A percentile compares a stretch with the other conserved stretches of the same genome.
phyloP scores from a whole-genome alignment of 1,284 basidiomycete genomes.

The Ustilago xerochloae region DNA sequence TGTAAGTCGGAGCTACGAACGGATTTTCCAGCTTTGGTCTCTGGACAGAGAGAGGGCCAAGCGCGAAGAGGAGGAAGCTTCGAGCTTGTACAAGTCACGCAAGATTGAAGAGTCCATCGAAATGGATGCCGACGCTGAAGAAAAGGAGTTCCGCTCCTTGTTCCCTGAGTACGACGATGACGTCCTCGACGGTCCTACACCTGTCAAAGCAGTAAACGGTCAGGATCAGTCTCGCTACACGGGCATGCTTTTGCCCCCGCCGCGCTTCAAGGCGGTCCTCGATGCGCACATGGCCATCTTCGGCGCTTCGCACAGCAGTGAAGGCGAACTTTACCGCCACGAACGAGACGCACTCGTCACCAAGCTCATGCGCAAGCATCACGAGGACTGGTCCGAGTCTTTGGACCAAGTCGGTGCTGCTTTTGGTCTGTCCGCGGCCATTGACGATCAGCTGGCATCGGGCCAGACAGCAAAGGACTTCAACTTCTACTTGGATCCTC shows the following conservation, averaged over 20 bases:
- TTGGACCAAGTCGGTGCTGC: constrained; percentile 54
- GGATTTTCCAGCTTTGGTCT: constrained; percentile 82
- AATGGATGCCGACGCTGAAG: constrained; percentile 77
- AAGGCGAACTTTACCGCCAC: constrained; percentile 10
- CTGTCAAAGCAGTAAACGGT: not conserved
- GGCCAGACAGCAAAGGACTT: constrained; percentile 19
- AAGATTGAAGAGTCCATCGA: constrained; percentile 74
- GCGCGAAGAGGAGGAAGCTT: constrained; percentile 76
- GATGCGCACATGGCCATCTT: constrained; percentile 56
- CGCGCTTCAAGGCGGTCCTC: constrained; percentile 30
- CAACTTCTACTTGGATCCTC: constrained; percentile 65
- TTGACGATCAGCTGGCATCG: constrained; percentile 24
- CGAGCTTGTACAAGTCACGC: constrained; percentile 82
- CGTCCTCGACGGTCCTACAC: constrained; percentile 66
- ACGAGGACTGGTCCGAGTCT: constrained; percentile 36
- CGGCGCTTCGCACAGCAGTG: constrained; percentile 6
- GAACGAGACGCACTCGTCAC: constrained; percentile 33
- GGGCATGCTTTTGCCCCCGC: constrained; percentile 30
- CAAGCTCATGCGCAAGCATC: constrained; percentile 37
- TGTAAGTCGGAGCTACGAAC: constrained; percentile 73
- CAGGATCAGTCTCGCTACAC: constrained; percentile 15
- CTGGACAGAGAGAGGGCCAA: constrained; percentile 80
- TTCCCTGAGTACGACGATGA: constrained; percentile 86
- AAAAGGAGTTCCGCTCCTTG: constrained; percentile 80
- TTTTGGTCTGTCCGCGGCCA: constrained; percentile 49